These are phyloP conservation scores for Wickerhamomyces sp. DNA, from an alignment of 1,139 yeast genomes.

Conservation along the genomic window DNA sequence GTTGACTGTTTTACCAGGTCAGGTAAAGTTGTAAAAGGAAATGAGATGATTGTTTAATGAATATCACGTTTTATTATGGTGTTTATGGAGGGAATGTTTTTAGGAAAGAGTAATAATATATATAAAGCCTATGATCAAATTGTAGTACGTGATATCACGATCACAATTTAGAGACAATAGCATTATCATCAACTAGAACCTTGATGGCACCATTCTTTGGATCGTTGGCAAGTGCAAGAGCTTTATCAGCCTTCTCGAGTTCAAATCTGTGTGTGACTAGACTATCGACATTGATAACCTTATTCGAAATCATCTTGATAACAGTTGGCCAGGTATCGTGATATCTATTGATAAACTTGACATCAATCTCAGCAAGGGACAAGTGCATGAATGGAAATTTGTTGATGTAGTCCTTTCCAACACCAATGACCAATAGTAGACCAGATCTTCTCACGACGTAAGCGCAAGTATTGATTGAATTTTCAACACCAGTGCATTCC, in stretches of 20 bases:
- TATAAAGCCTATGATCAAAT: no score
- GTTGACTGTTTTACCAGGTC: slow-evolving; percentile 19
- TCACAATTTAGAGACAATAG: slow-evolving; percentile 1
- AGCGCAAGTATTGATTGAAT: slow-evolving; percentile 49
- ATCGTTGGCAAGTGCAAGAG: slow-evolving; percentile 34
- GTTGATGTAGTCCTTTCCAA: slow-evolving; percentile 30
- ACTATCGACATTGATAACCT: slow-evolving; percentile 54
- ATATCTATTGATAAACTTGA: slow-evolving; percentile 35
- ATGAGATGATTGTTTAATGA: slow-evolving; percentile 10
- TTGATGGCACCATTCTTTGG: slow-evolving; percentile 30
- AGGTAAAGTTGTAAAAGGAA: slow-evolving; percentile 16
- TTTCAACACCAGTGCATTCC: slow-evolving; percentile 70
- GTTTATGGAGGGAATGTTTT: no score
- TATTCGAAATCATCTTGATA: slow-evolving; percentile 58
- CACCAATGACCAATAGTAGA: slow-evolving; percentile 32
- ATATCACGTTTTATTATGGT: no score
- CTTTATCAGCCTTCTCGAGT: slow-evolving; percentile 70
- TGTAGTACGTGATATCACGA: no score
- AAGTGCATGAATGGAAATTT: slow-evolving; percentile 37
- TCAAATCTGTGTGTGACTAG: slow-evolving; percentile 73
- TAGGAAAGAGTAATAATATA: no score
- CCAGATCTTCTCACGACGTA: slow-evolving; percentile 34
- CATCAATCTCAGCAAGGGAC: slow-evolving; percentile 35
- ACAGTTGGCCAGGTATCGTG: slow-evolving; percentile 42
- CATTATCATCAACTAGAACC: slow-evolving; percentile 27